Base-by-base conservation (phyloP, 176 grass and related monocot species). In the Carex pumila region DNA sequence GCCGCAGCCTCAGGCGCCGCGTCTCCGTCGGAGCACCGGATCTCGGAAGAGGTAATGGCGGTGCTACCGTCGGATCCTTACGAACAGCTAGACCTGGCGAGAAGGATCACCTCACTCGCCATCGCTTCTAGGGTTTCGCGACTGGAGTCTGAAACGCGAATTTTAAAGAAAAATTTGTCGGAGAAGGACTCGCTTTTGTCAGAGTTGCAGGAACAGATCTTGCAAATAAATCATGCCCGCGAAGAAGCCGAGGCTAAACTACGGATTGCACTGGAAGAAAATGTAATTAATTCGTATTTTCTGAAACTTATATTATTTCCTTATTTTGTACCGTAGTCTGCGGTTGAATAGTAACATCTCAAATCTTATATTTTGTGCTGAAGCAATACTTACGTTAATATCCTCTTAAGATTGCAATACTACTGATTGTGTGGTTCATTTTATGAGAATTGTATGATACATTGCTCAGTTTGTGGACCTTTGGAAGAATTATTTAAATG, bases 1-100 rank as follows among this genome's bases (percentile, higher is more conserved):
- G 62, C 58, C 37, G 17, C 67, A 15, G 55, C 69, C 30, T 12
- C 62, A 1, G 50, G 13, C 11, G 32, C 79, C 8, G 25, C 3
- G 1, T 41, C 29, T 59, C 30, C 17, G 12, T 37, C 92, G 18
- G 88, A 75, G 31, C 50, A 11, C 1, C 78, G 78, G 36, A 85
- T 98, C 9, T 81, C 95, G 30, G 95, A 98, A 75, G 91, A 94
- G 79, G 94, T 98, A 81, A 77, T 85, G 70, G 92, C 91, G 59
- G 96, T 88, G 83, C 91, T 98, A 65, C 96, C 95, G 53, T 72
- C 41, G 49, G 95, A 95, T 88, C 96, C 96, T 45, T 98, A 91
- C 89, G 89, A 98, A 80, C 93, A 98, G 91, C 91, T 98, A 70
- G 95, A 98, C 69, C 86, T 95, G 79, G 92, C 91, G 17, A 92